phyloP scores from a whole-genome alignment of 2,329 filamentous ascomycete genomes.

The Lachnum nothofagi region DNA sequence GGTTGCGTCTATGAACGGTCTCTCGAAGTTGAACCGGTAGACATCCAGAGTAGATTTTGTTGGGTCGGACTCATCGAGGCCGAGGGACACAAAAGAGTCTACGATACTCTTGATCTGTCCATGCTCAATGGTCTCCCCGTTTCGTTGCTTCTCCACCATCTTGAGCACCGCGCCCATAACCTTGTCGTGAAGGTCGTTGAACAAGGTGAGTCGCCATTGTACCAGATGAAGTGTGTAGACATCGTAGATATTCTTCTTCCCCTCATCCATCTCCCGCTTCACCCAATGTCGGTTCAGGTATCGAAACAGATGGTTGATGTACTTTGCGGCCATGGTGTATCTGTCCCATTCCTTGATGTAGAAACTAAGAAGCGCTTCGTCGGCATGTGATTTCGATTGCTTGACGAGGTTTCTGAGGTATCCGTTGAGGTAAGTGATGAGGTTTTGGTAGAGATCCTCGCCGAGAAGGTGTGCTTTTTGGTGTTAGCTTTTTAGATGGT shows the following conservation, averaged over 20 bases:
- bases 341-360: constrained; percentile 97
- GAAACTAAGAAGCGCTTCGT: constrained; percentile 84
- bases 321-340: constrained; percentile 93
- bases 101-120: constrained; percentile 95
- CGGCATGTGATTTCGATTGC: constrained; percentile 72
- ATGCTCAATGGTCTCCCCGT: constrained; percentile 96
- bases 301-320: constrained; percentile 92
- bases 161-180: constrained; percentile 95
- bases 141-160: constrained; percentile 93
- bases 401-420: constrained; percentile 68
- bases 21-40: constrained; percentile 88
- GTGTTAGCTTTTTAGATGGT: constrained; percentile 11
- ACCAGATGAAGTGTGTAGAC: constrained; percentile 96
- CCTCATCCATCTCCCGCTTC: constrained; percentile 96
- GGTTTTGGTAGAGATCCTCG: constrained; percentile 89
- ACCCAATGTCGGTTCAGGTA: constrained; percentile 99
- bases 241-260: constrained; percentile 96
- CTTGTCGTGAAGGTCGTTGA: constrained; percentile 73
- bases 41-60: constrained; percentile 93
- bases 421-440: constrained; percentile 75
- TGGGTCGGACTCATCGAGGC: constrained; percentile 86
- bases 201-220: constrained; percentile 90
- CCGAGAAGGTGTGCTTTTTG: constrained; percentile 81
- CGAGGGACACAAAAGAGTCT: constrained; percentile 91
- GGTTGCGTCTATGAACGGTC: constrained; percentile 83